Evolutionary conservation across 495 filamentous ascomycete genomes (phyloP).

Genomic region (Penicillium coffeae): DNA sequence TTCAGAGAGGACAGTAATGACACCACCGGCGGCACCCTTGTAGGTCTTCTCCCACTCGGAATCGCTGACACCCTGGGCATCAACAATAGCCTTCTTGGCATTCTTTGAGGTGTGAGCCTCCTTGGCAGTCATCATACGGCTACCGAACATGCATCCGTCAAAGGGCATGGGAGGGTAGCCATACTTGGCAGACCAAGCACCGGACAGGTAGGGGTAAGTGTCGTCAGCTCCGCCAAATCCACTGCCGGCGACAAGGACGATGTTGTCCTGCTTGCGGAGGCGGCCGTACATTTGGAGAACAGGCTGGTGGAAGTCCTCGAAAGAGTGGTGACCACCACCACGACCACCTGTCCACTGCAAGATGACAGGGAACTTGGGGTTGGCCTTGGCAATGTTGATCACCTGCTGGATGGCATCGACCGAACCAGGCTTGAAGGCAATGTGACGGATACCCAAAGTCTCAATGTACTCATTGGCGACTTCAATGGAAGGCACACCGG

Average conservation of each 20-base stretch:
- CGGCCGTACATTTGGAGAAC: slow-evolving; percentile 42
- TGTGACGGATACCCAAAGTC: slow-evolving; percentile 44
- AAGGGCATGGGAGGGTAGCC: slow-evolving; percentile 47
- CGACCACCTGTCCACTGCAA: slow-evolving; percentile 52
- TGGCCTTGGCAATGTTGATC: slow-evolving; percentile 41
- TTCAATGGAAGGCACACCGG: slow-evolving; percentile 49
- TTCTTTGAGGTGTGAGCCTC: slow-evolving; percentile 90
- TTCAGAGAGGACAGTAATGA: slow-evolving; percentile 95
- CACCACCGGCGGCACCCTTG: slow-evolving; percentile 83
- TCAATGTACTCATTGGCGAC: slow-evolving; percentile 44
- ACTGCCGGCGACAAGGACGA: slow-evolving; percentile 47
- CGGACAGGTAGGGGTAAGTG: slow-evolving; percentile 46
- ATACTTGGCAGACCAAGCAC: slow-evolving; percentile 38
- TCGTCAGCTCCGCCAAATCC: slow-evolving; percentile 46
- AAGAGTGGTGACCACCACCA: slow-evolving; percentile 51
- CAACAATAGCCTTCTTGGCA: slow-evolving; percentile 92
- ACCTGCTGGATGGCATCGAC: slow-evolving; percentile 43
- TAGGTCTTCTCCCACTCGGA: slow-evolving; percentile 95
- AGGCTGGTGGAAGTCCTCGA: slow-evolving; percentile 49
- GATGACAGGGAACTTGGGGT: slow-evolving; percentile 45
- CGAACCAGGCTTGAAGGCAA: slow-evolving; percentile 49
- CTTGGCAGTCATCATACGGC: slow-evolving; percentile 48
- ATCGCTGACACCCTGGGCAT: slow-evolving; percentile 85
- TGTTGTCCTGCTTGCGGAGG: slow-evolving; percentile 42
- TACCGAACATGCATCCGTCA: slow-evolving; percentile 45